These are phyloP conservation scores for Eucalyptus sp. DNA, from an alignment of 345 rosid genomes.

Conservation along the genomic window DNA sequence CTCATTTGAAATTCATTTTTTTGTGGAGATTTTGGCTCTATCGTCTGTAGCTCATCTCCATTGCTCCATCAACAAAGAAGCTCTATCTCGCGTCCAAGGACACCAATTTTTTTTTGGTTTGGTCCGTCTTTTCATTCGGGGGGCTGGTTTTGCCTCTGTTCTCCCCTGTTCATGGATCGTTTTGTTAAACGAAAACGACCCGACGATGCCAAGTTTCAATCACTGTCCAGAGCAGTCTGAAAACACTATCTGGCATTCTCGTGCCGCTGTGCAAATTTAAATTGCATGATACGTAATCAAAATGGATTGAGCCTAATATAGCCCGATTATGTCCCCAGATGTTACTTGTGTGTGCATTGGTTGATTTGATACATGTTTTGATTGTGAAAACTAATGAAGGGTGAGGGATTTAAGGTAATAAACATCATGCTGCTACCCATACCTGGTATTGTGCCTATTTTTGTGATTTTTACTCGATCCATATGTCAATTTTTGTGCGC, in stretches of 20 bases:
- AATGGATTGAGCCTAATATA: background rate
- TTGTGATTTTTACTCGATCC: background rate
- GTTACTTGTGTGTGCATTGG: background rate
- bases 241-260: too few species aligned
- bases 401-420: background rate
- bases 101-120: background rate
- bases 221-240: too few species aligned
- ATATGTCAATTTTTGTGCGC: background rate
- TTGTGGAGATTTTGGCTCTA: background rate
- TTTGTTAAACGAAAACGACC: too few species aligned
- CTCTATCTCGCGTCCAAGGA: background rate
- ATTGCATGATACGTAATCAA: fast-evolving
- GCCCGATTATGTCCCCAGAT: background rate
- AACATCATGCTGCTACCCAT: background rate
- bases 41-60: background rate
- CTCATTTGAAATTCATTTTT: background rate
- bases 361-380: too few species aligned
- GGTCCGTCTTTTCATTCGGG: fast-evolving
- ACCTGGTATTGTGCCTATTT: background rate
- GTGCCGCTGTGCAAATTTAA: too few species aligned
- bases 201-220: too few species aligned
- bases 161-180: too few species aligned
- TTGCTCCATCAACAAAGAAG: background rate
- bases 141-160: too few species aligned
- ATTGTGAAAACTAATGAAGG: background rate